Conservation (phyloP, 2,329 filamentous ascomycete genomes). For the Neofusicoccum kwambonambiense region DNA sequence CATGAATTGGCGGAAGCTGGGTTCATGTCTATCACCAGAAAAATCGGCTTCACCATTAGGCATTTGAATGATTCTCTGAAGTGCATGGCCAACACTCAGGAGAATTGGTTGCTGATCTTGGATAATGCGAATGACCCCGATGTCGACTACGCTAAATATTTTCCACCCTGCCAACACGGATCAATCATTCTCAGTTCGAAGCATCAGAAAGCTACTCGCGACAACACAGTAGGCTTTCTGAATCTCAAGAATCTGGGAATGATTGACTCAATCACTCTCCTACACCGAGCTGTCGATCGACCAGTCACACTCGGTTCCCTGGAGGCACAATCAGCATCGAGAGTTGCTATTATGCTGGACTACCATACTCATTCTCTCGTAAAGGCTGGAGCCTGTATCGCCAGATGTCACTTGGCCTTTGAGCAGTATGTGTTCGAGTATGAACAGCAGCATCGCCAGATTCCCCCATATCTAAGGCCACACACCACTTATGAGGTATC, state of each 20-base stretch:
- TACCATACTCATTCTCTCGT: too few species aligned
- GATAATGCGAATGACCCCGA: not conserved
- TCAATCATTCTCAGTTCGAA: not conserved
- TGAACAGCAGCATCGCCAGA: too few species aligned
- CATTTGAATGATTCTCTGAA: not conserved
- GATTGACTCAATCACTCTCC: not conserved
- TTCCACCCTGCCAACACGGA: not conserved
- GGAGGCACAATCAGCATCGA: too few species aligned
- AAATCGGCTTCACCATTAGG: not conserved
- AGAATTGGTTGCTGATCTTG: not conserved
- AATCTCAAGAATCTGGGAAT: not conserved
- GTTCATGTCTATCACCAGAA: not conserved
- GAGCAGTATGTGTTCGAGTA: too few species aligned
- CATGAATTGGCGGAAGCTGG: not conserved
- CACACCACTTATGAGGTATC: too few species aligned
- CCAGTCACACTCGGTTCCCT: too few species aligned
- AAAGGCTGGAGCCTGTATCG: too few species aligned
- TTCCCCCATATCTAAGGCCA: too few species aligned
- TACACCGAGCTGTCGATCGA: not conserved
- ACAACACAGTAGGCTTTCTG: not conserved
- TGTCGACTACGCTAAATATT: not conserved
- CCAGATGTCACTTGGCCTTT: too few species aligned
- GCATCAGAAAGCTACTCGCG: not conserved
- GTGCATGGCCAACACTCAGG: not conserved
- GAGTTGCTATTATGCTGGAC: too few species aligned